Base-by-base conservation (phyloP, 2,329 filamentous ascomycete genomes). In the Phaeoacremonium minimum region DNA sequence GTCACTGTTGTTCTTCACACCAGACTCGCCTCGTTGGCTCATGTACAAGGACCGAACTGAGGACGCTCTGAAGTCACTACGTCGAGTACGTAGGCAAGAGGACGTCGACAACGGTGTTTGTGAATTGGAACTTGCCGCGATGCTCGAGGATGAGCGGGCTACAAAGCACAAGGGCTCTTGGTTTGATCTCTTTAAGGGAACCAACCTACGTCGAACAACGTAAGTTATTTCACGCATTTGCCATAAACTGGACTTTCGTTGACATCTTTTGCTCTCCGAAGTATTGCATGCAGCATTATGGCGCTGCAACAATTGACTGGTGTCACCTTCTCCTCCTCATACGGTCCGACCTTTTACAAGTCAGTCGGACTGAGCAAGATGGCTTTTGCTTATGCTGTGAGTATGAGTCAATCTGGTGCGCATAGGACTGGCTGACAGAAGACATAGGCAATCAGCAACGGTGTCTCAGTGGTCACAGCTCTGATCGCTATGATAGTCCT, bases 11-110 rank as follows among this genome's bases (percentile, higher is more conserved):
- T 28, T 28, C 16, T 37, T 37, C 20, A 32, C 29, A 11, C 16
- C 32, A n/a, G 32, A 38, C 26, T 35, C 32, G 5, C 36, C 36
- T 5, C 36, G 36, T 6, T 37, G 36, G 36, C 36, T 38, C 12
- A 20, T 38, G 18, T 18, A 29, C 13, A 34, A 38, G 14, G 36
- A 28, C 9, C 36, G 18, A 17, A 35, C 35, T 17, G 32, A 15
- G 15, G 15, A 36, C 7, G 36, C 36, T 2, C 28, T 38, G 6
- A 13, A 28, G 9, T 20, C 28, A 15, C 22, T 38, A 6, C 18
- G 36, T 16, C 35, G 20, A 26, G 36, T 38, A 20, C 32, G 36
- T 11, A 32, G 32, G 11, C 14, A 30, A 18, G 13, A 11, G 9
- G 32, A 15, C 17, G n/a, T 18, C 11, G 32, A 34, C 19, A n/a